Conservation (phyloP, 768 basidiomycete genomes). For the Pleurotus eryngii region DNA sequence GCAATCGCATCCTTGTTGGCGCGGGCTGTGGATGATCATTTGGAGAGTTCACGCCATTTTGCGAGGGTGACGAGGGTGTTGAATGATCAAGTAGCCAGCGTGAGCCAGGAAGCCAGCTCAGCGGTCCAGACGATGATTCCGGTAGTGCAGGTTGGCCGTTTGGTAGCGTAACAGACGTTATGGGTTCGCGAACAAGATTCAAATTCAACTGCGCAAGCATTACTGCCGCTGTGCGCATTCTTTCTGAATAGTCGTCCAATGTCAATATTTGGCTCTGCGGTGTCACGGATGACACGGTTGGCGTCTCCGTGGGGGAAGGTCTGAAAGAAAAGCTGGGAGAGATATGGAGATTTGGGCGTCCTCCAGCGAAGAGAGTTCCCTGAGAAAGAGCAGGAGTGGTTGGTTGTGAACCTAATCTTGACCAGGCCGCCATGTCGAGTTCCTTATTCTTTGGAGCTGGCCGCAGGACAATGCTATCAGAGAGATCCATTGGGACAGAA, state of each 20-base stretch:
- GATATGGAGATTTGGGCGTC: conserved; percentile 3
- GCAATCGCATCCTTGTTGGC: conserved; percentile 65
- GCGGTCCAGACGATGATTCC: conserved; percentile 23
- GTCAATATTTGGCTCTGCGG: conserved; percentile 44
- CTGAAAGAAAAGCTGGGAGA: conserved; percentile 4
- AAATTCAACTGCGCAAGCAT: conserved; percentile 98
- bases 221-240: conserved; percentile 97
- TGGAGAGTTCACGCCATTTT: conserved; percentile 8
- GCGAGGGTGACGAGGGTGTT: conserved; percentile 15
- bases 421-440: conserved; percentile 85
- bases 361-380: conserved; percentile 15
- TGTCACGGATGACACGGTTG: background rate
- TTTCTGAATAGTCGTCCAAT: conserved; percentile 95
- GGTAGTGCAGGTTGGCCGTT: conserved; percentile 10
- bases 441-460: conserved; percentile 85
- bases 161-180: conserved; percentile 19
- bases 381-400: conserved; percentile 22
- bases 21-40: conserved; percentile 12
- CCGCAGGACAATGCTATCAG: conserved; percentile 82
- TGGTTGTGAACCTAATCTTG: conserved; percentile 50
- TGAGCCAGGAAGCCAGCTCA: conserved; percentile 55
- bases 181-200: conserved; percentile 58
- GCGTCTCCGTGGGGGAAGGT: conserved; percentile 12
- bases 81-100: conserved; percentile 40
- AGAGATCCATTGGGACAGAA: conserved; percentile 69